Evolutionary conservation across 176 grass and related monocot species (phyloP).

Genomic region (Olyra latifolia): DNA sequence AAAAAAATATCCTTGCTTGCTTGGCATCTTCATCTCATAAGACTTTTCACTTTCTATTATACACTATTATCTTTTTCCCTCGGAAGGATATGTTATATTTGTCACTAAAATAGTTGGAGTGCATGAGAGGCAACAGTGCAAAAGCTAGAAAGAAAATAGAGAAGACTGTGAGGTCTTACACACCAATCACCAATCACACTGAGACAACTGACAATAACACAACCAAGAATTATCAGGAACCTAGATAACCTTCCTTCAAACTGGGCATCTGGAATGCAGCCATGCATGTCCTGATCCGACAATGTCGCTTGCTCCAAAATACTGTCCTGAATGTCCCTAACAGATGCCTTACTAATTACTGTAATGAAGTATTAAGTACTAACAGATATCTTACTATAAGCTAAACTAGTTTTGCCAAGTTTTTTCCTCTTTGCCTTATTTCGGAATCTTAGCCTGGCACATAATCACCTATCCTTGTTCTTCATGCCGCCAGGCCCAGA

Average conservation of each 20-base stretch:
- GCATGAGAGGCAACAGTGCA: not conserved
- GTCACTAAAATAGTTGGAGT: not conserved
- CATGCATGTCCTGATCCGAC: slow-evolving; percentile 24
- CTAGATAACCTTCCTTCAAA: slow-evolving; percentile 23
- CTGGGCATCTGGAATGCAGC: slow-evolving; percentile 27
- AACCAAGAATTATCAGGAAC: slow-evolving; percentile 35
- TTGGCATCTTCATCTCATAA: slow-evolving; percentile 8
- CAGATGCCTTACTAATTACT: not conserved
- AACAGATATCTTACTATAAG: slow-evolving; percentile 15
- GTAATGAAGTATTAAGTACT: not conserved
- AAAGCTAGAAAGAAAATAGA: not conserved
- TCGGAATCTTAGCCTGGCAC: slow-evolving; percentile 7
- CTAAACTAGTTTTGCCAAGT: slow-evolving; percentile 8
- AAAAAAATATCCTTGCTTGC: not conserved
- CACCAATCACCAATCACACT: not conserved
- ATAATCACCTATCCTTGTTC: not conserved
- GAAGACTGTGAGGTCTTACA: not conserved
- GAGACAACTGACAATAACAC: slow-evolving; percentile 21
- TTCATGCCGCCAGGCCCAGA: not conserved
- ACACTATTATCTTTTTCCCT: not conserved
- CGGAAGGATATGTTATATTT: not conserved
- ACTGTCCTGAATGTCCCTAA: slow-evolving; percentile 22
- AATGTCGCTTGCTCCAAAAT: slow-evolving; percentile 27
- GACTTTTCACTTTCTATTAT: slow-evolving; percentile 15
- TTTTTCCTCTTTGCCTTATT: not conserved